These are phyloP conservation scores for Pseudoperonospora humuli DNA, from an alignment of 352 stramenopile species.

Conservation along the genomic window DNA sequence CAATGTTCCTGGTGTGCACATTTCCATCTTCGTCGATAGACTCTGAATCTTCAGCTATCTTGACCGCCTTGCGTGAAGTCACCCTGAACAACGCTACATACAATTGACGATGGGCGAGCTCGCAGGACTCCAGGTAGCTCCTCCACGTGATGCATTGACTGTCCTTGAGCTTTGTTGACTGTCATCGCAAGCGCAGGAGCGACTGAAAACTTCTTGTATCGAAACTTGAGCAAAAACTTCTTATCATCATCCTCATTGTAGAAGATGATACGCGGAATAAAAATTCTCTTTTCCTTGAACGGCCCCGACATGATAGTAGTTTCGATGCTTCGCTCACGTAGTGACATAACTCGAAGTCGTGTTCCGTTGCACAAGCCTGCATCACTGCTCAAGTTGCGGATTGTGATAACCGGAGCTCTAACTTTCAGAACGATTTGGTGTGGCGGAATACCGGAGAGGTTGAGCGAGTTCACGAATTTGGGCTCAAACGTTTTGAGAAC, in stretches of 20 bases:
- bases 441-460: neutral
- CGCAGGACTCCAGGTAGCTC: neutral
- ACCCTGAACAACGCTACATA: neutral
- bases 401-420: neutral
- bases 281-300: too few relatives aligned
- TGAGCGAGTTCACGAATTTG: neutral
- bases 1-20: too few relatives aligned
- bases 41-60: neutral
- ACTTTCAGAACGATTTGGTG: neutral
- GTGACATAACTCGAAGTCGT: conserved; percentile 1
- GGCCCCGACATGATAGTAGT: too few relatives aligned
- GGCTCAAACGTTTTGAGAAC: neutral
- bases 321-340: too few relatives aligned
- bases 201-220: neutral
- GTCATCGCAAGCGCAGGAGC: neutral
- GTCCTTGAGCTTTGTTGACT: too few relatives aligned
- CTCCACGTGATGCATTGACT: too few relatives aligned
- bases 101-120: neutral
- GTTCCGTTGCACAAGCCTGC: neutral
- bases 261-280: too few relatives aligned
- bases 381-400: neutral
- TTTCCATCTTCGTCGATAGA: too few relatives aligned
- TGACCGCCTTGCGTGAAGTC: too few relatives aligned
- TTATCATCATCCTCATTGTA: too few relatives aligned
- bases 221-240: conserved; percentile 18